Base-by-base conservation (phyloP, 1,284 basidiomycete species). In the Peniophora sp. region DNA sequence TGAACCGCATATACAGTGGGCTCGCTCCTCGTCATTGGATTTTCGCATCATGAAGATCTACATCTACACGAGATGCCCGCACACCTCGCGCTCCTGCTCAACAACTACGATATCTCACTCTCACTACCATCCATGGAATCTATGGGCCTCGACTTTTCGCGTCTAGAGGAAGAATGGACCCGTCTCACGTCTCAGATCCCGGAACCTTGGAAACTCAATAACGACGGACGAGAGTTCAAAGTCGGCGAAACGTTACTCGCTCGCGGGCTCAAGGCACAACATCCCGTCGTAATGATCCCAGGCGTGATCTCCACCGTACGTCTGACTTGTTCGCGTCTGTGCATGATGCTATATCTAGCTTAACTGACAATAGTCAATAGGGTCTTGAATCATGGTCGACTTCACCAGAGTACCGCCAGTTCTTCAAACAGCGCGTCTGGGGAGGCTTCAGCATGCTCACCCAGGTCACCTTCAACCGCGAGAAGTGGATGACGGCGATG, bases 371-470 rank as follows among this genome's bases (percentile, higher is more conserved):
- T n/a, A 8, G 6, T 5, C 35, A 35, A 3, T 52, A 87, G 85
- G 81, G 85, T 15, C 69, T 94, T 47, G 90, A 92, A 62, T 90
- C 86, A 5, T 94, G 92, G 92, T 86, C 86, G 0, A 92, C 92
- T 0, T 69, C 78, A 2, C 84, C 85, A 0, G 88, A 88, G 56
- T 86, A 88, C 58, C 76, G 85, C 3, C 62, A 81, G 0, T 91
- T 90, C 70, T 94, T 94, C 63, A 80, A 91, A 10, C 82, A 90
- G 64, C 88, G 87, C 57, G 65, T 94, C 5, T 94, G 91, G 93
- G 93, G 93, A 20, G 85, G 89, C 0, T 81, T 82, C 60, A 83
- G 80, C 44, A 94, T 95, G 92, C 67, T 96, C 48, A 82, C 90
- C 1, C 89, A 90, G 57, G 88, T 92, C 24, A 82, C 88, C 1